phyloP scores from a whole-genome alignment of 305 asterid species.

The Nicotiana rustica region DNA sequence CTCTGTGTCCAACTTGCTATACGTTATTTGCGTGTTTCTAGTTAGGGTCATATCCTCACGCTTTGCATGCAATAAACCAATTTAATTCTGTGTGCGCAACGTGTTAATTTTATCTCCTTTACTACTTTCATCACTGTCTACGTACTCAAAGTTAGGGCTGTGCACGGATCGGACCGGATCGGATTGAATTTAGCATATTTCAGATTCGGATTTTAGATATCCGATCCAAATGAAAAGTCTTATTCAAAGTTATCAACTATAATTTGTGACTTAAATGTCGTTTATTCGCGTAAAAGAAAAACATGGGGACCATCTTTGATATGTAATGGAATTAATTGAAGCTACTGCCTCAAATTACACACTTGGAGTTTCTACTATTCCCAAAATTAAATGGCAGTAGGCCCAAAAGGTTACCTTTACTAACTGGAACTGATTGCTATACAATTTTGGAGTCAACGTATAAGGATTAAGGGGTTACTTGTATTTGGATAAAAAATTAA shows the following conservation, averaged over 20 bases:
- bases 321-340: not conserved
- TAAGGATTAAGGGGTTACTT: too few relatives aligned
- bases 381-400: not conserved
- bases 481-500: too few relatives aligned
- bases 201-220: too few relatives aligned
- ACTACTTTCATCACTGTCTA: not conserved
- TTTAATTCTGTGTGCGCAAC: not conserved
- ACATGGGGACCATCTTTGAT: not conserved
- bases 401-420: not conserved
- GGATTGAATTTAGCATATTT: too few relatives aligned
- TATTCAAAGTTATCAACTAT: not conserved
- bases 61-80: conserved; percentile 25
- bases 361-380: not conserved
- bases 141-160: not conserved
- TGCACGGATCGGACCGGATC: too few relatives aligned
- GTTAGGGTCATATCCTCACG: not conserved
- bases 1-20: not conserved
- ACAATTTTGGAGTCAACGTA: too few relatives aligned
- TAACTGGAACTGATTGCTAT: not conserved
- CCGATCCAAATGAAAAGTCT: too few relatives aligned
- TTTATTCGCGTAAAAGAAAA: not conserved
- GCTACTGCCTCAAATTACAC: not conserved
- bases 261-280: not conserved
- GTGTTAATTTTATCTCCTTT: not conserved
- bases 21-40: conserved; percentile 15